Conservation (phyloP, 345 rosid genomes). For the Aquilaria malaccensis region DNA sequence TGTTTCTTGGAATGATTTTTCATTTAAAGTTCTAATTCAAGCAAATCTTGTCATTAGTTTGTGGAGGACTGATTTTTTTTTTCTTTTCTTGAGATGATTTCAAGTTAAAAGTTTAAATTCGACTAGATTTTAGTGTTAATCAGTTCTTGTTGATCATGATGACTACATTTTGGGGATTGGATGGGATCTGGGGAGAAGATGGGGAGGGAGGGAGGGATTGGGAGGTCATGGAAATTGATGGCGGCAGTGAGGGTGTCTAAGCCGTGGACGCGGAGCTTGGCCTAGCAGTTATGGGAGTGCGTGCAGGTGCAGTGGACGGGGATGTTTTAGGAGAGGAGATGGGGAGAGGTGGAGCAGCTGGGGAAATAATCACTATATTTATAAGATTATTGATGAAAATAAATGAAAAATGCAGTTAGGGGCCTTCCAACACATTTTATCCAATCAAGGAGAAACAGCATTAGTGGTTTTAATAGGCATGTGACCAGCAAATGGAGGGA, state of each 20-base stretch:
- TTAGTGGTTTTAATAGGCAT: too few relatives aligned
- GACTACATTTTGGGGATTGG: not conserved
- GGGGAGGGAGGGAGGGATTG: constrained; percentile 16
- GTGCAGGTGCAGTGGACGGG: constrained; percentile 31
- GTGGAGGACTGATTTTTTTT: not conserved
- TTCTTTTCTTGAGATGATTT: too few relatives aligned
- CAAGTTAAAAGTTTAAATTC: too few relatives aligned
- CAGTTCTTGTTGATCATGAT: too few relatives aligned
- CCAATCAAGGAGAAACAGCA: too few relatives aligned
- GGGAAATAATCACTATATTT: not conserved
- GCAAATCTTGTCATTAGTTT: constrained; percentile 1
- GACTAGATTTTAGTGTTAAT: too few relatives aligned
- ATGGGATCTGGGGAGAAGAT: constrained; percentile 20
- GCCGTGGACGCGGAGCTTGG: constrained; percentile 23
- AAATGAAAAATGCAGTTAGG: too few relatives aligned
- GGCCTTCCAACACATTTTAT: too few relatives aligned
- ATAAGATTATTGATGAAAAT: too few relatives aligned
- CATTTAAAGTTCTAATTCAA: too few relatives aligned
- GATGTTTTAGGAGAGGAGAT: constrained; percentile 19
- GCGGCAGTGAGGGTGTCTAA: constrained; percentile 11
- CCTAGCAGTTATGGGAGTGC: constrained; percentile 33
- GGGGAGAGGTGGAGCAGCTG: constrained; percentile 44
- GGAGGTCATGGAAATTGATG: constrained; percentile 30
- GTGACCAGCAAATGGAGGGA: too few relatives aligned
- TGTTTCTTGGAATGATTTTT: too few relatives aligned